Percentiles rank a stretch among this genome's conserved stretches.
These are phyloP conservation scores for Pythium plurisporium DNA, from an alignment of 352 stramenopile species.

Conservation along the genomic window DNA sequence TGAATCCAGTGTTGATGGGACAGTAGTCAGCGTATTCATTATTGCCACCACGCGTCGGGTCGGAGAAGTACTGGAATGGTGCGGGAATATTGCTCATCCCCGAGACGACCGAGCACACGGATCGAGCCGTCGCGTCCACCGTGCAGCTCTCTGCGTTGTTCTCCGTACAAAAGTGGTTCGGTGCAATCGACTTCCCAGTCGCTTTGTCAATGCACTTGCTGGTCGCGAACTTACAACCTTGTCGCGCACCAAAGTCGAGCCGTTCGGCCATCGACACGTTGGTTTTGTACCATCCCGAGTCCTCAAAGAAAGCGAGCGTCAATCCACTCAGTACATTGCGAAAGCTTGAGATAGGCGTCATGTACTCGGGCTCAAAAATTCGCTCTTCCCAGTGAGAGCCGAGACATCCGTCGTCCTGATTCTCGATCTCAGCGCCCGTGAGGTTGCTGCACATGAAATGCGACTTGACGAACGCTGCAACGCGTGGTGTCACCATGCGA, in stretches of 20 bases:
- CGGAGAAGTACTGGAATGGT: conserved; percentile 59
- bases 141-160: conserved; percentile 64
- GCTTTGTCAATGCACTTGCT: conserved; percentile 62
- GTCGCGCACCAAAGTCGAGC: conserved; percentile 62
- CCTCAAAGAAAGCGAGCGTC: conserved; percentile 79
- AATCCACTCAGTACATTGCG: conserved; percentile 66
- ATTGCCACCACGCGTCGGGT: conserved; percentile 43
- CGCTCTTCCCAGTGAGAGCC: conserved; percentile 84
- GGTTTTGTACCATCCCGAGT: conserved; percentile 77
- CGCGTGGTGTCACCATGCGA: conserved; percentile 64
- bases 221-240: conserved; percentile 59
- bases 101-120: conserved; percentile 50
- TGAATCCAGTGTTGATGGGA: conserved; percentile 69
- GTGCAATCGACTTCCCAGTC: conserved; percentile 35
- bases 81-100: conserved; percentile 35
- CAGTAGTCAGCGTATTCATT: conserved; percentile 76
- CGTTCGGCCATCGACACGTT: conserved; percentile 45
- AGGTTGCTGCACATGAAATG: conserved; percentile 69
- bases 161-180: conserved; percentile 64
- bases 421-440: conserved; percentile 69
- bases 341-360: conserved; percentile 73
- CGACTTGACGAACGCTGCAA: conserved; percentile 47
- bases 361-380: conserved; percentile 80
- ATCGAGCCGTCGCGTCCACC: conserved; percentile 63
- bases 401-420: conserved; percentile 63